A percentile compares a stretch with the other conserved stretches of the same genome.
Evolutionary conservation across 2,329 filamentous ascomycete genomes (phyloP).

Genomic region (Teratosphaeria nubilosa): DNA sequence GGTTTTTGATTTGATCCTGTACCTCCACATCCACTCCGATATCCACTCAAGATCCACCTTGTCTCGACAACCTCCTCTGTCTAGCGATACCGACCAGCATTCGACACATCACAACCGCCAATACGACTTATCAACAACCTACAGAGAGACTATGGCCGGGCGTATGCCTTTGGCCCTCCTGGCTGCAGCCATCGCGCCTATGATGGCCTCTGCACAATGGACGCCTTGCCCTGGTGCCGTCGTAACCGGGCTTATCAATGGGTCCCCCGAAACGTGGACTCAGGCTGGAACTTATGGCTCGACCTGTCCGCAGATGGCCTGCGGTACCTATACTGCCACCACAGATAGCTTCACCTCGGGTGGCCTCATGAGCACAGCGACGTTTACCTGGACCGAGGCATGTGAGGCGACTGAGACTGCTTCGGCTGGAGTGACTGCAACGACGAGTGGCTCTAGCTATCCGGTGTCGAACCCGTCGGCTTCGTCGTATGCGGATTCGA

Average conservation of each 20-base stretch:
- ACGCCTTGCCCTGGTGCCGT: background rate
- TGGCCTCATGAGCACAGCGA: background rate
- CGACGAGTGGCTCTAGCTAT: background rate
- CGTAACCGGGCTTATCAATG: background rate
- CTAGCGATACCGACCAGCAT: background rate
- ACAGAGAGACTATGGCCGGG: background rate
- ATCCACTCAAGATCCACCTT: background rate
- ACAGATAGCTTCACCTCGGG: background rate
- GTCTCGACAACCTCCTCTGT: background rate
- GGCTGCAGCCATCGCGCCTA: background rate
- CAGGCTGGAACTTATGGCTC: background rate
- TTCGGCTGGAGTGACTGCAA: background rate
- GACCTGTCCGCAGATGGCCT: background rate
- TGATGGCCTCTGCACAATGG: background rate
- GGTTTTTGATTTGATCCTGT: background rate
- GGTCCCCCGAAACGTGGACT: background rate
- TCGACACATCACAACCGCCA: background rate
- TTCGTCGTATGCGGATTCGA: background rate
- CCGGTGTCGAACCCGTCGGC: background rate
- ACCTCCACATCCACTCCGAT: background rate
- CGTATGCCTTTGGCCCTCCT: background rate
- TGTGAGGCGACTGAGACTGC: background rate
- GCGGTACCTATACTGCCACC: background rate
- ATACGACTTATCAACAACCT: background rate
- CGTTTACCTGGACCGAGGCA: background rate